Conservation (phyloP, 2,329 filamentous ascomycete genomes). For the Graphilbum ipis-grandicollis region DNA sequence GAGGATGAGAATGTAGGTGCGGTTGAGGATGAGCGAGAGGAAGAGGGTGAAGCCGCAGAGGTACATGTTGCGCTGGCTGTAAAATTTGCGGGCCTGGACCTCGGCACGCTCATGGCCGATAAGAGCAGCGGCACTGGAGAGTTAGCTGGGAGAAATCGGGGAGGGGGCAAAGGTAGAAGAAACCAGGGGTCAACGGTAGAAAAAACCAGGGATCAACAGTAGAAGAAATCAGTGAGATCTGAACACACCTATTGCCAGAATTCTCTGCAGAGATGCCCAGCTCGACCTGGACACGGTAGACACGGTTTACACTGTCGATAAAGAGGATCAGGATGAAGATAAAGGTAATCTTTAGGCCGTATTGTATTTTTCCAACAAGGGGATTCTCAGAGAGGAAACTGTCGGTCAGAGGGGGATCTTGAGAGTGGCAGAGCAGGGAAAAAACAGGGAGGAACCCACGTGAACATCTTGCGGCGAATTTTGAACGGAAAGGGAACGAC, state of each 20-base stretch:
- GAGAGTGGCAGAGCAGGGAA: not conserved
- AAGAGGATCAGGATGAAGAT: slow-evolving; percentile 98
- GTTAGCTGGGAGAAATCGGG: slow-evolving; percentile 9
- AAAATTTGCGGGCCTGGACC: slow-evolving; percentile 98
- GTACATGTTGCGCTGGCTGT: slow-evolving; percentile 99
- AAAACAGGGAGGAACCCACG: slow-evolving; percentile 11
- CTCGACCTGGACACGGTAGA: slow-evolving; percentile 92
- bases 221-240: not conserved
- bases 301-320: slow-evolving; percentile 86
- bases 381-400: slow-evolving; percentile 89
- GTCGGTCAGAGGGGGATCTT: too few relatives aligned
- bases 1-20: slow-evolving; percentile 94
- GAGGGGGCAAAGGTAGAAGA: not conserved
- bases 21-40: slow-evolving; percentile 96
- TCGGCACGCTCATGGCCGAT: slow-evolving; percentile 92
- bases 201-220: not conserved
- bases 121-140: slow-evolving; percentile 35
- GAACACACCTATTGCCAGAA: slow-evolving; percentile 25
- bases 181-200: not conserved
- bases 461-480: slow-evolving; percentile 70
- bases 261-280: slow-evolving; percentile 55
- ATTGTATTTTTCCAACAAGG: slow-evolving; percentile 78
- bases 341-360: slow-evolving; percentile 97
- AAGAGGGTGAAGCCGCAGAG: slow-evolving; percentile 98
- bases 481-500: slow-evolving; percentile 80